Percentiles rank a stretch among this genome's conserved stretches.
Evolutionary conservation across 106 monocot genomes (phyloP).

Genomic region (Dendrobium chrysotoxum): DNA sequence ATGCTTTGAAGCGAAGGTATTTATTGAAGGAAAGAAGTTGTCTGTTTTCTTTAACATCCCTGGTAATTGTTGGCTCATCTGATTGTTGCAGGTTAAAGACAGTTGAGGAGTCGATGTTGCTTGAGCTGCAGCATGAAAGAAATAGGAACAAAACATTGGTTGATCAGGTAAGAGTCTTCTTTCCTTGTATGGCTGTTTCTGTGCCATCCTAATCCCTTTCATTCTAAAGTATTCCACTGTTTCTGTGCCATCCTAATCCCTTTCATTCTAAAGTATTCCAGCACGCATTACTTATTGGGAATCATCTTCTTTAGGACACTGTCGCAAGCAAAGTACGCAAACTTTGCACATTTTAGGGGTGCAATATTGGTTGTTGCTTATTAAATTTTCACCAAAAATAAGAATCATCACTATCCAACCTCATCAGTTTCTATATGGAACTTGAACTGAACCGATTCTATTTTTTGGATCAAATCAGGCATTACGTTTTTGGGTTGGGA

Average conservation of each 20-base stretch:
- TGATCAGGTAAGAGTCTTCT: slow-evolving; percentile 32
- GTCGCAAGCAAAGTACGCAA: neutral
- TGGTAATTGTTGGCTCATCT: neutral
- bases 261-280: neutral
- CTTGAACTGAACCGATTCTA: neutral
- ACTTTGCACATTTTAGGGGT: neutral
- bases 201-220: neutral
- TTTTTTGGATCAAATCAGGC: neutral
- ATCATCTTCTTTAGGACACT: neutral
- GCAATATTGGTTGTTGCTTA: neutral
- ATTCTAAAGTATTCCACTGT: neutral
- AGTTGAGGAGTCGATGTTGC: slow-evolving; percentile 22
- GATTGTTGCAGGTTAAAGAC: slow-evolving; percentile 23
- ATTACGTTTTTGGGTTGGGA: neutral
- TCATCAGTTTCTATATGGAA: neutral
- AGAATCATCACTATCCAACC: neutral
- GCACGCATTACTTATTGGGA: neutral
- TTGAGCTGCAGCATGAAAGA: slow-evolving; percentile 33
- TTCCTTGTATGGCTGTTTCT: neutral
- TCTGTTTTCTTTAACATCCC: neutral
- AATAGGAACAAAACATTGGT: slow-evolving; percentile 29
- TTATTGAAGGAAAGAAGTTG: neutral
- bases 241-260: neutral
- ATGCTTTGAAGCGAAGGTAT: slow-evolving; percentile 38
- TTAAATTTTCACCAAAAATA: neutral